These are phyloP conservation scores for Nicotiana tabacum DNA, from an alignment of 257 asterid genomes.

Conservation along the genomic window DNA sequence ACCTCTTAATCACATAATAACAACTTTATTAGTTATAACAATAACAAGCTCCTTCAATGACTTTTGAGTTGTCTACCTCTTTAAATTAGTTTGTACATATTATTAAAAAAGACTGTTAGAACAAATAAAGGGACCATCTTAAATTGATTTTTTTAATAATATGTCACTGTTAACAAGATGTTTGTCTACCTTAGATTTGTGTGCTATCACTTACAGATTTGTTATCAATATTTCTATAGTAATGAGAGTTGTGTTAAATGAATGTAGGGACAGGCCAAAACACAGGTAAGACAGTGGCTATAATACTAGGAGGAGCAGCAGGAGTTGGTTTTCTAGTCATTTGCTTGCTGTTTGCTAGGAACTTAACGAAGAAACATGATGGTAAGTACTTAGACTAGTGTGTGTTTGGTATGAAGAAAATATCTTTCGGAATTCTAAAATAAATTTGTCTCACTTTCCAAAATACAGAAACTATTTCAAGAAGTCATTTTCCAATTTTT, in stretches of 20 bases:
- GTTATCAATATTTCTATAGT: slow-evolving; percentile 14
- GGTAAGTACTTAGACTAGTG: slow-evolving; percentile 35
- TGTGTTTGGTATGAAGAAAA: no score
- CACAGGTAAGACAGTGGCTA: slow-evolving; percentile 92
- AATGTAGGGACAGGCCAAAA: slow-evolving; percentile 68
- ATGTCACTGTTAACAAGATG: slow-evolving; percentile 39
- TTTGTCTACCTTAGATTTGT: slow-evolving; percentile 51
- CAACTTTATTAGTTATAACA: neutral
- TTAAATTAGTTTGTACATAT: slow-evolving; percentile 1
- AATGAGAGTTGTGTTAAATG: slow-evolving; percentile 31
- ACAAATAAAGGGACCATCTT: slow-evolving; percentile 14
- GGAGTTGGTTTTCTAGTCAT: slow-evolving; percentile 89
- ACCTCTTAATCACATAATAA: neutral
- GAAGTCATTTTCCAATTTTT: no score
- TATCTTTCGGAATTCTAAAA: no score
- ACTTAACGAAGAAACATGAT: slow-evolving; percentile 74
- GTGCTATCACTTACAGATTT: slow-evolving; percentile 32
- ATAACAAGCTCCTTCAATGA: neutral
- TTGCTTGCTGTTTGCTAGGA: slow-evolving; percentile 73
- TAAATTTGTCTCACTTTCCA: no score
- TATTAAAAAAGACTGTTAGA: slow-evolving; percentile 5
- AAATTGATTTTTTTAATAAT: slow-evolving; percentile 22
- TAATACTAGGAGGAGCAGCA: slow-evolving; percentile 99
- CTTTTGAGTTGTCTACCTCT: slow-evolving; percentile 30
- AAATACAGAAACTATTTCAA: no score